phyloP scores from a whole-genome alignment of 2,329 filamentous ascomycete genomes.

The Fusarium luffae region DNA sequence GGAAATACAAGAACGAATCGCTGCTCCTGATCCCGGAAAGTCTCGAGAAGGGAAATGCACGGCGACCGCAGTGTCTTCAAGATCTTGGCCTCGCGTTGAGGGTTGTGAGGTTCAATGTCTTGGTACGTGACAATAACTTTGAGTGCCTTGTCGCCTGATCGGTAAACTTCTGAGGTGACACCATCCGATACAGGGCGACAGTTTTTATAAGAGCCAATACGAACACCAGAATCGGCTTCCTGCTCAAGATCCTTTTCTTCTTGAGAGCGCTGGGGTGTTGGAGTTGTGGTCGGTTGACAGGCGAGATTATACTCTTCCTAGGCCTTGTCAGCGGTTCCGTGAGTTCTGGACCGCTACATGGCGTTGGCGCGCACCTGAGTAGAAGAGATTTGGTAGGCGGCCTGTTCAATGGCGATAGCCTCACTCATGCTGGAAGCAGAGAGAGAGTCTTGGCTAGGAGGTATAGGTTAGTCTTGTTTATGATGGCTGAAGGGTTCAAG shows the following conservation, averaged over 20 bases:
- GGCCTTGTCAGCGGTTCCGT: constrained; percentile 40
- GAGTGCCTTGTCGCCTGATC: constrained; percentile 72
- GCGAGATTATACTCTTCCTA: constrained; percentile 69
- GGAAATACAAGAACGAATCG: constrained; percentile 86
- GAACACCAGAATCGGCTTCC: constrained; percentile 49
- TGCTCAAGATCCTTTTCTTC: constrained; percentile 18
- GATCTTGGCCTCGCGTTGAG: constrained; percentile 81
- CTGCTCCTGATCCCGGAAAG: constrained; percentile 76
- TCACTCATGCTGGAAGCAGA: constrained; percentile 48
- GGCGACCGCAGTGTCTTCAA: constrained; percentile 68
- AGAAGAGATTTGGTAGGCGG: constrained; percentile 67
- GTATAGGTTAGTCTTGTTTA: neutral
- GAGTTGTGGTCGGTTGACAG: constrained; percentile 47
- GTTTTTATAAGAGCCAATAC: constrained; percentile 64
- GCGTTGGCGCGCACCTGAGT: constrained; percentile 62
- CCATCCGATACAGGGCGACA: constrained; percentile 72
- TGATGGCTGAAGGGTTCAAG: neutral
- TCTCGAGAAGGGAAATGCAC: constrained; percentile 75
- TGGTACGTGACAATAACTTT: constrained; percentile 85
- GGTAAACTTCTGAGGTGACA: constrained; percentile 86
- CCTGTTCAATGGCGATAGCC: constrained; percentile 74
- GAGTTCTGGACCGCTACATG: constrained; percentile 32
- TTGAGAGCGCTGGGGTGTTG: constrained; percentile 7
- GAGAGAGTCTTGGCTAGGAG: constrained; percentile 48
- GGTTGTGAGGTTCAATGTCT: constrained; percentile 84